Conservation (phyloP, 169 alveolate species). For the Eimeria maxima region DNA sequence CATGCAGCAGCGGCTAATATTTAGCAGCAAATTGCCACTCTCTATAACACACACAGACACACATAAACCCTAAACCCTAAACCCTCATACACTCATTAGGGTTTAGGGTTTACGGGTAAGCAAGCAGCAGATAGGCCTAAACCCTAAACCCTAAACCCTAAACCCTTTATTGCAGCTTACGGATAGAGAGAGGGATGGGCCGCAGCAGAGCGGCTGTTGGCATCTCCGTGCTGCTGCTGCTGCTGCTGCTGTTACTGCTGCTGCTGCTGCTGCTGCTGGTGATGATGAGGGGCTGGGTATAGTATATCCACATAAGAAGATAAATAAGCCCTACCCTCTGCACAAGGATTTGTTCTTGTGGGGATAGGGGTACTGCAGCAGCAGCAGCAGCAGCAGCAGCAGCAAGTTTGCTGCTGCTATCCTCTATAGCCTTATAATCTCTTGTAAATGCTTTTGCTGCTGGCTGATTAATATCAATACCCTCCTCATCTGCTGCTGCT, state of each 20-base stretch:
- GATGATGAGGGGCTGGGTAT: slow-evolving; percentile 13
- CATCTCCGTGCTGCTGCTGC: slow-evolving; percentile 8
- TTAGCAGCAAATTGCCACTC: neutral
- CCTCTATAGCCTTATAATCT: neutral
- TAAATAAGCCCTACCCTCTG: slow-evolving; percentile 13
- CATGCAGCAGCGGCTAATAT: neutral
- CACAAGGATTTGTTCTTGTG: neutral
- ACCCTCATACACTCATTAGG: neutral
- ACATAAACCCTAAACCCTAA: neutral
- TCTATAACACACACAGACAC: neutral
- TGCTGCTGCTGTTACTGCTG: slow-evolving; percentile 15
- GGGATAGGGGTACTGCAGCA: neutral
- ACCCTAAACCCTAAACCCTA: slow-evolving; percentile 36
- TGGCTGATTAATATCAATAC: neutral
- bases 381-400: slow-evolving; percentile 55
- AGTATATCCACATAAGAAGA: slow-evolving; percentile 20
- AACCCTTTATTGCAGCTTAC: neutral
- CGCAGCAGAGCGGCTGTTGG: neutral
- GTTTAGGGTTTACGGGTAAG: neutral
- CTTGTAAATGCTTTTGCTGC: slow-evolving; percentile 9
- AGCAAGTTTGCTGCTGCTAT: neutral
- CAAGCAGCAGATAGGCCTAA: neutral
- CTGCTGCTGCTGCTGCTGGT: slow-evolving; percentile 21
- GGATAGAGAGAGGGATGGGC: slow-evolving; percentile 16
- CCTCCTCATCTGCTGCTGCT: neutral